Base-by-base conservation (phyloP, 2,329 filamentous ascomycete genomes). In the Cladosporium sp. region DNA sequence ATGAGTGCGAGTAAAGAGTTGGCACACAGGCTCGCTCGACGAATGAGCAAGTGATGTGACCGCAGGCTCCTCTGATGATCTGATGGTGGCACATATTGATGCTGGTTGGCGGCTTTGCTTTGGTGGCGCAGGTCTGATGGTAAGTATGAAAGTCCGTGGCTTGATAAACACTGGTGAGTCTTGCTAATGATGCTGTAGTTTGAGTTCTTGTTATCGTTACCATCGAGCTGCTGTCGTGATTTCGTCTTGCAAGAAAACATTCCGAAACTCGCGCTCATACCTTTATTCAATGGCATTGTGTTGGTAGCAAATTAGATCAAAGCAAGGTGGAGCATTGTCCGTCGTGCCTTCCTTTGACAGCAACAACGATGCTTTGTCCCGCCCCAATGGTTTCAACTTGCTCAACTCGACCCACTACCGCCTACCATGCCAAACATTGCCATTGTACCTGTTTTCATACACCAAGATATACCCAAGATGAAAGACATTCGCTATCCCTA, bases 291-390 rank as follows among this genome's bases (percentile, higher is more conserved):
- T 35, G 45, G 24, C 45, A 48, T 48, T 48, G 45, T 48, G 13
- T 28, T 22, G 45, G 17, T 25, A 9, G 19, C 45, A 32, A 35
- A 48, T 25, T 9, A 48, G 17, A 17, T 12, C 40, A 15, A 44
- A 44, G 24, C 24, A 24, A 3, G 5, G 12, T 10, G 45, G 20
- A 35, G n/a, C 19, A 50, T 37, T 50, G 32, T 37, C 34, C 9
- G 34, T 50, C 47, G 47, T 50, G 28, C 47, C 32, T 50, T 50
- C 34, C 47, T 50, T 50, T 50, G 34, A 37, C 19, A 13, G 13
- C 32, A 10, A 8, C 47, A n/a, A 24, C 17, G 17, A 17, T 8
- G 10, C 32, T 37, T 50, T 50, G 28, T 50, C 28, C 34, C 15
- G n/a, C 32, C 47, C 25, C 34, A 37, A 50, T 50, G 19, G 47